Conservation (phyloP, 1,139 yeast species). For the Meyerozyma elateridarum region DNA sequence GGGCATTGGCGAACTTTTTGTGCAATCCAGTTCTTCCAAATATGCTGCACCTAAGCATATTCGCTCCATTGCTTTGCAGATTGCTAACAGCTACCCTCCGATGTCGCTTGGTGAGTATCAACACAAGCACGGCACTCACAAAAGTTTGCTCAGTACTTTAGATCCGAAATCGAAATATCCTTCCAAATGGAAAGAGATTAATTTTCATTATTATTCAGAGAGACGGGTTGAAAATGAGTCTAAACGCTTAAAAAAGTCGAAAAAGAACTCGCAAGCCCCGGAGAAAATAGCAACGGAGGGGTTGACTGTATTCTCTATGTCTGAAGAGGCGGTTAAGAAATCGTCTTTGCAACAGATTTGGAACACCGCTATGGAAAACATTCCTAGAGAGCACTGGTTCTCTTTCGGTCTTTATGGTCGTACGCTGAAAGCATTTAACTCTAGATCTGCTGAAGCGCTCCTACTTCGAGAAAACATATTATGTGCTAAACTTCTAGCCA, state of each 20-base stretch:
- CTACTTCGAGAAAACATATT: constrained; percentile 56
- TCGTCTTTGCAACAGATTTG: constrained; percentile 59
- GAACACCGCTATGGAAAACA: constrained; percentile 50
- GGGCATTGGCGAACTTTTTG: constrained; percentile 54
- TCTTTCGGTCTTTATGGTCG: constrained; percentile 60
- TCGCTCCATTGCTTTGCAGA: constrained; percentile 42
- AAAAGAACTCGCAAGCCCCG: constrained; percentile 7
- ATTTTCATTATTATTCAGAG: constrained; percentile 46
- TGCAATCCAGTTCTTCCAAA: constrained; percentile 38
- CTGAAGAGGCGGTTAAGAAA: constrained; percentile 46
- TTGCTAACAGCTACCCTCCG: constrained; percentile 56
- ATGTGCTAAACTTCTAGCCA: constrained; percentile 61
- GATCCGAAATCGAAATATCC: constrained; percentile 47
- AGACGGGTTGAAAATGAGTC: constrained; percentile 7
- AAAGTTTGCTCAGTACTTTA: constrained; percentile 47
- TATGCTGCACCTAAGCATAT: constrained; percentile 39
- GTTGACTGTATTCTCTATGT: constrained; percentile 38
- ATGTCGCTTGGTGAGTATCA: constrained; percentile 39
- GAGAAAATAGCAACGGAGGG: constrained; percentile 33
- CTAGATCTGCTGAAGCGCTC: constrained; percentile 50
- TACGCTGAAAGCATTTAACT: constrained; percentile 68
- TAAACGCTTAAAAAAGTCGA: constrained; percentile 10
- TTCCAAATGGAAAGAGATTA: constrained; percentile 50
- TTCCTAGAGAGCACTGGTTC: constrained; percentile 64
- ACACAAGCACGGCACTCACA: constrained; percentile 19